A percentile compares a stretch with the other conserved stretches of the same genome.
Evolutionary conservation across 2,329 filamentous ascomycete species (phyloP).

Genomic region (Trematosphaeria pertusa): DNA sequence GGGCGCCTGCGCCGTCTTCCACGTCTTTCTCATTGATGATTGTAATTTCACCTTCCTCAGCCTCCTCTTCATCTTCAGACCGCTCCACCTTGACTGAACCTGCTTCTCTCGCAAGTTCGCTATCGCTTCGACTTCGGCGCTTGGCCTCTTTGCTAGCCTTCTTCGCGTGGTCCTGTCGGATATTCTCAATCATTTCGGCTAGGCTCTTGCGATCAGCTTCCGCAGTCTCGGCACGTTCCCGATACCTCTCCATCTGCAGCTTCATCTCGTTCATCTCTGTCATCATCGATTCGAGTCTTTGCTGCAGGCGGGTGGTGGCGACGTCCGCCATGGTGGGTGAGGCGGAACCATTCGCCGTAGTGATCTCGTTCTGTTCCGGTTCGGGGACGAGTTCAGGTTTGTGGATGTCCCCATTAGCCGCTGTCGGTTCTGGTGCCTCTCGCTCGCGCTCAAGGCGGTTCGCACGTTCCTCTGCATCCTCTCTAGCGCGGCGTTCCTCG

Average conservation of each 20-base stretch:
- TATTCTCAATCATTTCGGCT: constrained; percentile 85
- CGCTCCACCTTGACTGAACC: constrained; percentile 22
- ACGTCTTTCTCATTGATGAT: constrained; percentile 43
- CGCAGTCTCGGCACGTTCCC: constrained; percentile 77
- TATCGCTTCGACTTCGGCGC: constrained; percentile 34
- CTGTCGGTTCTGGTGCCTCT: constrained; percentile 35
- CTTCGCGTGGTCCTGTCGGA: constrained; percentile 71
- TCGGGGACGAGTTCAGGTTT: constrained; percentile 15
- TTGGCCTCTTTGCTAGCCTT: constrained; percentile 43
- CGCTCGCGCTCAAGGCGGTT: constrained; percentile 68
- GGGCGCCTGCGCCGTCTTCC: constrained; percentile 30
- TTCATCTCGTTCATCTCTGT: constrained; percentile 82
- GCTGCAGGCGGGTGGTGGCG: constrained; percentile 64
- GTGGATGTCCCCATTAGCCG: constrained; percentile 28
- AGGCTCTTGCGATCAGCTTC: constrained; percentile 82
- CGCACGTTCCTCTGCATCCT: constrained; percentile 83
- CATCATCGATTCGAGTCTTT: constrained; percentile 77
- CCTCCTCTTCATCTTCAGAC: constrained; percentile 25
- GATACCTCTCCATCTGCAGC: constrained; percentile 79
- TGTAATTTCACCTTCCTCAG: constrained; percentile 45
- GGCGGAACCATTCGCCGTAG: constrained; percentile 29
- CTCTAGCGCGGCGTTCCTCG: constrained; percentile 80
- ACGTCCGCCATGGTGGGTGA: constrained; percentile 37
- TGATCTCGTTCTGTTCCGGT: constrained; percentile 20
- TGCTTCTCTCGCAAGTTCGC: constrained; percentile 17